Conservation (phyloP, 1,284 basidiomycete genomes). For the Tilletia walkeri region DNA sequence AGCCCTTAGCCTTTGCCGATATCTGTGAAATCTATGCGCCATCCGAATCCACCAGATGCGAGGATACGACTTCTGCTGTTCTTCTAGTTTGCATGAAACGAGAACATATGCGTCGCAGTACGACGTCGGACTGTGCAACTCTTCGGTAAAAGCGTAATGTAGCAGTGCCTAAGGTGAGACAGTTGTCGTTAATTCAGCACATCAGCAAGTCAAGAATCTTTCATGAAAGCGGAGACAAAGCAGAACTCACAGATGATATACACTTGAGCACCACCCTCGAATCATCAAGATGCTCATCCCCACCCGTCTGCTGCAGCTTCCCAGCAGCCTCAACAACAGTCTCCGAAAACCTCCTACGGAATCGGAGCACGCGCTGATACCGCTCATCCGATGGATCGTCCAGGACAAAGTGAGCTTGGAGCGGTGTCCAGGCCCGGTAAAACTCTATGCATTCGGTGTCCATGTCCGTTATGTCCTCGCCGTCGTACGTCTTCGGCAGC, state of each 20-base stretch:
- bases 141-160: conserved; percentile 51
- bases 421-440: background rate
- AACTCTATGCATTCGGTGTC: background rate
- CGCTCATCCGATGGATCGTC: conserved; percentile 71
- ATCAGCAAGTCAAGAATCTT: background rate
- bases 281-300: conserved; percentile 89
- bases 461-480: background rate
- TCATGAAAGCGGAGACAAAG: background rate
- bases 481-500: background rate
- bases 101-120: conserved; percentile 43
- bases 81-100: conserved; percentile 62
- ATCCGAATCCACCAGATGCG: conserved; percentile 75
- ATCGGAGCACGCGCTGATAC: conserved; percentile 67
- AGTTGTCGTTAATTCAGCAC: too few relatives aligned
- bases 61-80: conserved; percentile 72
- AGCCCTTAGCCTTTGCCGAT: conserved; percentile 68
- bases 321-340: conserved; percentile 70
- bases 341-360: conserved; percentile 70
- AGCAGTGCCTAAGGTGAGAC: conserved; percentile 23
- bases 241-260: conserved; percentile 37
- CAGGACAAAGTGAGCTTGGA: conserved; percentile 69
- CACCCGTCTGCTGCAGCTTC: conserved; percentile 60
- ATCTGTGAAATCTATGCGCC: conserved; percentile 67
- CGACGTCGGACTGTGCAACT: conserved; percentile 50
- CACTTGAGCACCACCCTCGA: conserved; percentile 62